A percentile compares a stretch with the other conserved stretches of the same genome.
Evolutionary conservation across 257 asterid species (phyloP).

Genomic region (Rauvolfia tetraphylla): DNA sequence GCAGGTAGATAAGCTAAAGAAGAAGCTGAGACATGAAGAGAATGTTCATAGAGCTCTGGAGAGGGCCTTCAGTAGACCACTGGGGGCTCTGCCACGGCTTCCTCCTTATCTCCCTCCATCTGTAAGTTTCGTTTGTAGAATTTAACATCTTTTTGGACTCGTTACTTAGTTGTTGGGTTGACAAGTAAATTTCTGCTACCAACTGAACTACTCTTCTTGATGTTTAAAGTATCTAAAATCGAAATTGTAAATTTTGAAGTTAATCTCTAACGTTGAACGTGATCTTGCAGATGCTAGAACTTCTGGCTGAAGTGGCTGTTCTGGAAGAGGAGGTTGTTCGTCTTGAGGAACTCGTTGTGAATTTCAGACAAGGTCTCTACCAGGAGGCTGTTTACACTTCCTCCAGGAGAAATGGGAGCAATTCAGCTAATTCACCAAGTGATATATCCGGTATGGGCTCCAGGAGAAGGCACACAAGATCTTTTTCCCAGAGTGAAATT

Average conservation of each 20-base stretch:
- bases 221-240: no score
- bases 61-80: slow-evolving; percentile 80
- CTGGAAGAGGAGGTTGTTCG: slow-evolving; percentile 89
- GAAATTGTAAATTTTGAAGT: neutral
- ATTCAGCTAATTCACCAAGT: slow-evolving; percentile 16
- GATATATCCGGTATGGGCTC: slow-evolving; percentile 14
- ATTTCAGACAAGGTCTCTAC: slow-evolving; percentile 64
- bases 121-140: slow-evolving; percentile 31
- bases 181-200: no score
- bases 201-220: no score
- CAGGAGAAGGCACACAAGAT: slow-evolving; percentile 55
- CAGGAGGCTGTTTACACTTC: slow-evolving; percentile 55
- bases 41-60: slow-evolving; percentile 81
- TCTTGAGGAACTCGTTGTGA: slow-evolving; percentile 68
- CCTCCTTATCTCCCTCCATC: slow-evolving; percentile 90
- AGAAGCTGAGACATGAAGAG: slow-evolving; percentile 80
- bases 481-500: slow-evolving; percentile 53
- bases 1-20: slow-evolving; percentile 88
- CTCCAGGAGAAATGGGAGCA: slow-evolving; percentile 34
- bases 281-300: slow-evolving; percentile 64
- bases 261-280: neutral
- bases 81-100: slow-evolving; percentile 86
- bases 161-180: neutral
- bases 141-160: neutral
- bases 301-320: slow-evolving; percentile 96